Percentiles rank a stretch among this genome's conserved stretches.
Conservation (phyloP, 2,329 filamentous ascomycete species). For the Epichloe scottii region DNA sequence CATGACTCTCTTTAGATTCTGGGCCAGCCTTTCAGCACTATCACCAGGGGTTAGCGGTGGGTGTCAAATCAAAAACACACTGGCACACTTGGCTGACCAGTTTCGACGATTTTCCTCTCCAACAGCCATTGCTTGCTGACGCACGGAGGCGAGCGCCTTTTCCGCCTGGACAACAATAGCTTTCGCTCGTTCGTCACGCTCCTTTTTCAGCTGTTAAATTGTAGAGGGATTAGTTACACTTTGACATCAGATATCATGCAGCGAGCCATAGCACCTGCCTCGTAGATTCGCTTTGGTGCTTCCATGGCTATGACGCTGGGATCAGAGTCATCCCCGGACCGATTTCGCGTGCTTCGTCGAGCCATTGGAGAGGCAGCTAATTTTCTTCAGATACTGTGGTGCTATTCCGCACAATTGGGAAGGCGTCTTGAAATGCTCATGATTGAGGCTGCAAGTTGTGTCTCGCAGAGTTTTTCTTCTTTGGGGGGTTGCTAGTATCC, state of each 20-base stretch:
- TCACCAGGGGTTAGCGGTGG: background rate
- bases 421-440: background rate
- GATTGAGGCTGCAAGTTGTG: too few relatives aligned
- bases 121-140: conserved; percentile 10
- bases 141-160: conserved; percentile 14
- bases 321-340: conserved; percentile 11
- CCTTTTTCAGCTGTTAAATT: conserved; percentile 16
- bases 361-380: conserved; percentile 3
- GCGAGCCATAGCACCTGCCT: conserved; percentile 9
- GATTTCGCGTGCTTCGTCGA: conserved; percentile 8
- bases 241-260: background rate
- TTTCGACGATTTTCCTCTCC: conserved; percentile 13
- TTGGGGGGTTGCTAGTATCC: background rate
- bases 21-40: conserved; percentile 10
- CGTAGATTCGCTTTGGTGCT: conserved; percentile 16
- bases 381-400: background rate
- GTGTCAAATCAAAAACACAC: background rate
- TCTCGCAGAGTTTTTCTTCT: too few relatives aligned
- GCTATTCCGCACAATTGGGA: background rate
- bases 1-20: conserved; percentile 10
- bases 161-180: conserved; percentile 13
- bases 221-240: background rate
- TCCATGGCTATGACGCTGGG: conserved; percentile 12
- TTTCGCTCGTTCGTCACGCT: conserved; percentile 16
- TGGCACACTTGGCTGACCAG: conserved; percentile 8